These are phyloP conservation scores for Angomonas desouzai DNA, from an alignment of 208 protist species.

Conservation along the genomic window DNA sequence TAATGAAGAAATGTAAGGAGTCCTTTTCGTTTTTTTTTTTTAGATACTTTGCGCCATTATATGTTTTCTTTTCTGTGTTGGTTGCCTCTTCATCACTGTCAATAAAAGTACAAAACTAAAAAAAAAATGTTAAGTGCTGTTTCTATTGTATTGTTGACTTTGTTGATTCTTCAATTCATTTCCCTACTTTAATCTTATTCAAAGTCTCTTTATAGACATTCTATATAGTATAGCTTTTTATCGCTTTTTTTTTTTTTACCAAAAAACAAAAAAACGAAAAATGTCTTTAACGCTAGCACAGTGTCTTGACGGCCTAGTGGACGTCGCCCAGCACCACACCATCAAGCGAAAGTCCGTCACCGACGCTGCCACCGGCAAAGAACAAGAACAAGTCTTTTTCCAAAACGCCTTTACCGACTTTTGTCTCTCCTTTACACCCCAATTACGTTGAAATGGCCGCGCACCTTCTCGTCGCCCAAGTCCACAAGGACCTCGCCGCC, in stretches of 20 bases:
- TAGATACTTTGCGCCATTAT: conserved; percentile 12
- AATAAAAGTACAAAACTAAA: not conserved
- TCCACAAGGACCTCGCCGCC: not conserved
- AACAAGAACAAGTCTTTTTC: not conserved
- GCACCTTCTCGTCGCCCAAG: not conserved
- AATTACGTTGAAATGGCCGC: conserved; percentile 3
- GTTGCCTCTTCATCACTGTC: not conserved
- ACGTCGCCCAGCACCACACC: not conserved
- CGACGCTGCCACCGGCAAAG: not conserved
- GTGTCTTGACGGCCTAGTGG: not conserved
- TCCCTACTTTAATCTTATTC: not conserved
- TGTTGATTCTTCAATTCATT: conserved; percentile 4
- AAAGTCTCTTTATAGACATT: not conserved
- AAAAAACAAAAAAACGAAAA: not conserved
- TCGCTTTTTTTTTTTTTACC: not conserved
- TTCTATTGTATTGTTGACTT: conserved; percentile 7
- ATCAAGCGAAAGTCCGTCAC: not conserved
- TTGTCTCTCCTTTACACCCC: not conserved
- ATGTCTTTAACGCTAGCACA: not conserved
- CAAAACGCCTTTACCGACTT: conserved; percentile 5
- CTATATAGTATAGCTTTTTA: not conserved
- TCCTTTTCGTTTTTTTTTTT: conserved; percentile 2
- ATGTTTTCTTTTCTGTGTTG: conserved; percentile 10
- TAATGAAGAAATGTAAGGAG: conserved; percentile 8
- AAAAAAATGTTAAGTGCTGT: too few species aligned